These are phyloP conservation scores for Lasiosphaeris hirsuta DNA, from an alignment of 495 filamentous ascomycete species.

Conservation along the genomic window DNA sequence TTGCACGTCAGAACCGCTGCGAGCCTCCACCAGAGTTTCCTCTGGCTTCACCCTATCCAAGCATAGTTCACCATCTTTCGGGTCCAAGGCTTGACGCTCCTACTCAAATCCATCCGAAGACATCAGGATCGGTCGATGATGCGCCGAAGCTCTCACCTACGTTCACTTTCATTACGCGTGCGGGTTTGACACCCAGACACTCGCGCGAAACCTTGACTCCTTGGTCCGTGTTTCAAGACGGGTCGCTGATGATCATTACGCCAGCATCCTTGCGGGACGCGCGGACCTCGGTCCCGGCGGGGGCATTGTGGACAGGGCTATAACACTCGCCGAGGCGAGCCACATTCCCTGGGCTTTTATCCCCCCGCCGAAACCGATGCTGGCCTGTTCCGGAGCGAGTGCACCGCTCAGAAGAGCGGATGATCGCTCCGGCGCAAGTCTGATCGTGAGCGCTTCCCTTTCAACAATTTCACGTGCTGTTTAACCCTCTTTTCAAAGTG, in stretches of 20 bases:
- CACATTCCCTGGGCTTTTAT: constrained; percentile 59
- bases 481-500: constrained; percentile 72
- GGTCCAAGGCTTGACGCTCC: constrained; percentile 70
- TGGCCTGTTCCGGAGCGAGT: constrained; percentile 56
- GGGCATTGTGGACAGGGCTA: constrained; percentile 43
- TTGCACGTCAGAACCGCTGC: constrained; percentile 72
- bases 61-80: constrained; percentile 69
- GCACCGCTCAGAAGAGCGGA: constrained; percentile 53
- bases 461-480: constrained; percentile 75
- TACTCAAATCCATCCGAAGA: constrained; percentile 76
- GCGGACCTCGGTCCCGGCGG: constrained; percentile 25
- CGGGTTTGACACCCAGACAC: constrained; percentile 68
- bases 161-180: constrained; percentile 69
- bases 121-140: constrained; percentile 73
- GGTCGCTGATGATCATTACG: constrained; percentile 60
- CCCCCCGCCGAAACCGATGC: constrained; percentile 57
- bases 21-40: constrained; percentile 73
- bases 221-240: constrained; percentile 73
- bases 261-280: constrained; percentile 55
- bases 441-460: constrained; percentile 68
- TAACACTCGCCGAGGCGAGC: constrained; percentile 57
- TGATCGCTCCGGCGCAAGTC: constrained; percentile 54
- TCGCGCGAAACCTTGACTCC: constrained; percentile 68
- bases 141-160: constrained; percentile 49
- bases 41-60: constrained; percentile 73